Evolutionary conservation across 176 grass and related monocot species (phyloP).

Genomic region (Coix lacrymajobi): DNA sequence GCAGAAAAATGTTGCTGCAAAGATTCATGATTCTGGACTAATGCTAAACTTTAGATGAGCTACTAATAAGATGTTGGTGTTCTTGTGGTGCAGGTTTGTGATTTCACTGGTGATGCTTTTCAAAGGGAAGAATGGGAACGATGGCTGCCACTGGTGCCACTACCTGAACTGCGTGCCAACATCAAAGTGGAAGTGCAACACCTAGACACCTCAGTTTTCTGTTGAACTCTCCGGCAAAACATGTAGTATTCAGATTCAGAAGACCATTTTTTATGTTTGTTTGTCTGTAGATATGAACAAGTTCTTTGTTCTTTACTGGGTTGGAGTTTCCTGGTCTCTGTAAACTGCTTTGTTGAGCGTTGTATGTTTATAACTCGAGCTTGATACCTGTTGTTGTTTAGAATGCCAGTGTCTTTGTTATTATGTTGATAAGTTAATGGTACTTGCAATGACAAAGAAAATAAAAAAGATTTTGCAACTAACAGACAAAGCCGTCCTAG

Average conservation of each 20-base stretch:
- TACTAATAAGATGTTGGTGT: not conserved
- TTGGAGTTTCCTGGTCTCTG: not conserved
- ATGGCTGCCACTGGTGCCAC: constrained; percentile 93
- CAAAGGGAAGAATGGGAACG: constrained; percentile 80
- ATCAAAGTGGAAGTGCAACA: constrained; percentile 82
- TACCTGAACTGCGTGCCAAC: constrained; percentile 94
- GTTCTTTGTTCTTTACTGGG: constrained; percentile 31
- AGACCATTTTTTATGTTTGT: constrained; percentile 38
- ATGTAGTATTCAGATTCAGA: constrained; percentile 10
- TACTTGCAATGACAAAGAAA: too few species aligned
- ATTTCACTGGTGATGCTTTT: constrained; percentile 87
- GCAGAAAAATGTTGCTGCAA: not conserved
- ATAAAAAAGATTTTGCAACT: accelerated
- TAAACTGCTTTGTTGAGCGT: not conserved
- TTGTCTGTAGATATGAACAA: constrained; percentile 46
- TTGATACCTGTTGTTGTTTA: not conserved
- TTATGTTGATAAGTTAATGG: too few species aligned
- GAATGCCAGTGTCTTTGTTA: not conserved
- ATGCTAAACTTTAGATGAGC: not conserved
- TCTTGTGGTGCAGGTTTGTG: constrained; percentile 43
- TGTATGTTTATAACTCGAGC: constrained; percentile 18
- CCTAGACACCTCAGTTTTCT: constrained; percentile 24
- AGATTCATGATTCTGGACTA: not conserved
- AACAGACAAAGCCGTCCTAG: constrained; percentile 22
- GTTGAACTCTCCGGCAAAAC: not conserved